phyloP scores from a whole-genome alignment of 2,329 filamentous ascomycete species.

The Zelopaecilomyces penicillatus region DNA sequence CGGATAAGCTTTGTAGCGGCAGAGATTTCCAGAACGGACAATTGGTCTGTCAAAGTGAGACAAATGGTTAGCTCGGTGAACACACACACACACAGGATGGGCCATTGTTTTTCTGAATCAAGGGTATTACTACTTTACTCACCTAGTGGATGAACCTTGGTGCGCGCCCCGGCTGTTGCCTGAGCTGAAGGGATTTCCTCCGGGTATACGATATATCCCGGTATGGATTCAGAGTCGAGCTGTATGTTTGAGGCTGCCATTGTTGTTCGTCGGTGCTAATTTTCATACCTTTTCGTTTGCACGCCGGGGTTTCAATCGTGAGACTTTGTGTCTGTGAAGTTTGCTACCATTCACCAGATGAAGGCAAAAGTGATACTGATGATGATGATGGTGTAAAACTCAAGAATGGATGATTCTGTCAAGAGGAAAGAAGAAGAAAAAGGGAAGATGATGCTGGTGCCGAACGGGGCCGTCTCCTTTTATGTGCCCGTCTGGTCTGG shows the following conservation, averaged over 20 bases:
- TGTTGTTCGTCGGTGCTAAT: neutral
- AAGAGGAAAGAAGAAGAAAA: no score
- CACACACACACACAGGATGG: neutral
- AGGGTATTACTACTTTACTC: neutral
- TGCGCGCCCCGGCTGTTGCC: constrained; percentile 22
- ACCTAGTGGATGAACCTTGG: constrained; percentile 30
- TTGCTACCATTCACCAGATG: no score
- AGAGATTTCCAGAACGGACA: constrained; percentile 46
- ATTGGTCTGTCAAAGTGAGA: constrained; percentile 32
- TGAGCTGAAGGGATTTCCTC: constrained; percentile 31
- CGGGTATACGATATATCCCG: constrained; percentile 38
- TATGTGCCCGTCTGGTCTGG: no score
- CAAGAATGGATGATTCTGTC: no score
- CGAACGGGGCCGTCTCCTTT: no score
- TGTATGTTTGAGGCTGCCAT: constrained; percentile 14
- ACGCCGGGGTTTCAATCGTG: no score
- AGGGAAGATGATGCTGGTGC: no score
- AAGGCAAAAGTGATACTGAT: no score
- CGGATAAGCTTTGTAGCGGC: constrained; percentile 41
- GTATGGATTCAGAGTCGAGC: constrained; percentile 32
- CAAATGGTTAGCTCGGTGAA: no score
- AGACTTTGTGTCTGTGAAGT: no score
- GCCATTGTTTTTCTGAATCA: neutral
- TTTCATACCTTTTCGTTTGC: no score
- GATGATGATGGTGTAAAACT: no score